These are phyloP conservation scores for Tricholoma saponaceum DNA, from an alignment of 768 basidiomycete genomes.

Conservation along the genomic window DNA sequence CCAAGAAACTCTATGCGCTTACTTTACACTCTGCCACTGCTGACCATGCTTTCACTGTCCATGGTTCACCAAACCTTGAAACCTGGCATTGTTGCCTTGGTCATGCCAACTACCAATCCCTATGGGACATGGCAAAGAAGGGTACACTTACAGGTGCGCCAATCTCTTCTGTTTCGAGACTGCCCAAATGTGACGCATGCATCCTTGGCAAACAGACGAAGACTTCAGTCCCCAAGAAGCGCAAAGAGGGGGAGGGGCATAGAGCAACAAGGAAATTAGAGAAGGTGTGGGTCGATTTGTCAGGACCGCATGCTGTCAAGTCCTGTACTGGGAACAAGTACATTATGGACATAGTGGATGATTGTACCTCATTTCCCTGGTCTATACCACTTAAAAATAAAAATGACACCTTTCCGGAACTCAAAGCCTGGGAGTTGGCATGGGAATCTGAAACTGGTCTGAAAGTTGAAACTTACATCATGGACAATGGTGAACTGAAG, in stretches of 20 bases:
- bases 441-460: slow-evolving; percentile 17
- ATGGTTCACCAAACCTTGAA: neutral
- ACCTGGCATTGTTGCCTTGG: slow-evolving; percentile 10
- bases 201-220: slow-evolving; percentile 35
- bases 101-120: slow-evolving; percentile 1
- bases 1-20: neutral
- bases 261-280: slow-evolving; percentile 22
- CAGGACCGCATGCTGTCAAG: slow-evolving; percentile 17
- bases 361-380: slow-evolving; percentile 26
- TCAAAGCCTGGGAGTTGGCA: slow-evolving; percentile 25
- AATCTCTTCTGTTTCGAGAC: slow-evolving; percentile 13
- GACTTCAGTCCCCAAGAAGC: slow-evolving; percentile 24
- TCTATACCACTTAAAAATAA: slow-evolving; percentile 28
- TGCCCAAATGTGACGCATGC: slow-evolving; percentile 28
- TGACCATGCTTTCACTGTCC: neutral
- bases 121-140: neutral
- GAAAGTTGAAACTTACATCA: slow-evolving; percentile 9
- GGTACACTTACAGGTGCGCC: slow-evolving; percentile 19
- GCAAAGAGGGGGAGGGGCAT: slow-evolving; percentile 18
- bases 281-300: slow-evolving; percentile 28
- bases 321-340: slow-evolving; percentile 11
- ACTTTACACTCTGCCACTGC: neutral
- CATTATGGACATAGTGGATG: slow-evolving; percentile 32
- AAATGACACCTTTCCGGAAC: slow-evolving; percentile 13
- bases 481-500: slow-evolving; percentile 21